Conservation (phyloP, 345 rosid species). For the Bruguiera gymnorhiza region DNA sequence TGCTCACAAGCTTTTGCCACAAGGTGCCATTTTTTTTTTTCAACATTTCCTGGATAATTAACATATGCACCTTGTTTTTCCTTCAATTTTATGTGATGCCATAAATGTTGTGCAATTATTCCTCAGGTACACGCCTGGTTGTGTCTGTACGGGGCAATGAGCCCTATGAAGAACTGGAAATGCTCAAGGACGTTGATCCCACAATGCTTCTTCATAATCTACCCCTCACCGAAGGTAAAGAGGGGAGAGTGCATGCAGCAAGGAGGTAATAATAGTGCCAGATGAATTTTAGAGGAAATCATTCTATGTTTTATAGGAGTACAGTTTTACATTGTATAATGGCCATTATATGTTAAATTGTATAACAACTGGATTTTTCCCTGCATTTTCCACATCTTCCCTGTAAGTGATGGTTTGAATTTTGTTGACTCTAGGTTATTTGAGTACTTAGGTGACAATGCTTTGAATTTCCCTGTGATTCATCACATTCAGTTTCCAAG, state of each 20-base stretch:
- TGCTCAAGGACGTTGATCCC: conserved; percentile 63
- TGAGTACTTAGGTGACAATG: conserved; percentile 71
- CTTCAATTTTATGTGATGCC: not conserved
- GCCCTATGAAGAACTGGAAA: conserved; percentile 67
- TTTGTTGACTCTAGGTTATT: conserved; percentile 55
- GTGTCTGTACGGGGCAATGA: conserved; percentile 83
- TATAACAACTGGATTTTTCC: too few species aligned
- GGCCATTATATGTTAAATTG: not conserved
- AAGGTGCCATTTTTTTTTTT: conserved; percentile 48
- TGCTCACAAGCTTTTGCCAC: conserved; percentile 93
- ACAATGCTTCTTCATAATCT: conserved; percentile 83
- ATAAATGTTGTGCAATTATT: conserved; percentile 7
- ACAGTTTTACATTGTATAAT: too few species aligned
- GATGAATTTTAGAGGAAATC: not conserved
- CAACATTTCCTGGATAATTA: too few species aligned
- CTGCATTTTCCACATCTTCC: not conserved
- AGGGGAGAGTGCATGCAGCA: conserved; percentile 91
- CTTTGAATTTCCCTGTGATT: conserved; percentile 75
- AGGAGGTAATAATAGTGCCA: conserved; percentile 57
- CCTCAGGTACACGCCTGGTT: conserved; percentile 83
- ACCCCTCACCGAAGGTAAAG: conserved; percentile 65
- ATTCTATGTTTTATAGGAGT: not conserved
- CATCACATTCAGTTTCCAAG: conserved; percentile 84
- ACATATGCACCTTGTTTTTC: too few species aligned
- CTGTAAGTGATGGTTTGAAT: conserved; percentile 3